Evolutionary conservation across 2,329 filamentous ascomycete species (phyloP).

Genomic region (Penicillium sp.): DNA sequence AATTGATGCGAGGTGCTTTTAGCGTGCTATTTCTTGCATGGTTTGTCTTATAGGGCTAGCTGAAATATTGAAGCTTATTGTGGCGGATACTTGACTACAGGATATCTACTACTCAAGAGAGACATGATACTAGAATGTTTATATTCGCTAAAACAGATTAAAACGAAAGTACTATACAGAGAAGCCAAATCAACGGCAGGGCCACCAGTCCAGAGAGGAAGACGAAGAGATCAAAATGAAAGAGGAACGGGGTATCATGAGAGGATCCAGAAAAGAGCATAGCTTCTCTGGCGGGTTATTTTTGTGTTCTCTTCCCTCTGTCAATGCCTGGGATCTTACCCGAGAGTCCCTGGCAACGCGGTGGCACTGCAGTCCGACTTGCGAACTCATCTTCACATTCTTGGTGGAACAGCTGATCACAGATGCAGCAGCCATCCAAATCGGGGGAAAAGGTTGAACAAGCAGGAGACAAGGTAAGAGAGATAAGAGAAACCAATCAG

Average conservation of each 20-base stretch:
- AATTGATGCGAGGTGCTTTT: neutral
- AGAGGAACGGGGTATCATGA: conserved; percentile 16
- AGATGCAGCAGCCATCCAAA: neutral
- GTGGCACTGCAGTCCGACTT: neutral
- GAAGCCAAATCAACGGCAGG: conserved; percentile 3
- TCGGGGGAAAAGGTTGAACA: neutral
- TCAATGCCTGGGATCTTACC: conserved; percentile 2
- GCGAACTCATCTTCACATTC: neutral
- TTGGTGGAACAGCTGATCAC: neutral
- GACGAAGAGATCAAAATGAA: conserved; percentile 1
- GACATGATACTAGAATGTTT: conserved; percentile 1
- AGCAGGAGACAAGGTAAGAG: neutral
- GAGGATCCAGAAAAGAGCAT: conserved; percentile 3
- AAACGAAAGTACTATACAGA: conserved; percentile 13
- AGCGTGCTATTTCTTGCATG: neutral
- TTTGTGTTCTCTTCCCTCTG: conserved; percentile 2
- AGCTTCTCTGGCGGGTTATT: conserved; percentile 2
- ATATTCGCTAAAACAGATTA: conserved; percentile 14
- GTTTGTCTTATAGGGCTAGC: neutral
- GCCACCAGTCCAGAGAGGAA: conserved; percentile 5
- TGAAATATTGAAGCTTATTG: neutral
- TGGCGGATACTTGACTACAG: neutral
- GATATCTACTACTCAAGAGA: neutral
- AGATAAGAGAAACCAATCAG: neutral
- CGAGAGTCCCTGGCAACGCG: neutral